phyloP scores from a whole-genome alignment of 2,329 filamentous ascomycete species.

The Pestalotiopsis fici region DNA sequence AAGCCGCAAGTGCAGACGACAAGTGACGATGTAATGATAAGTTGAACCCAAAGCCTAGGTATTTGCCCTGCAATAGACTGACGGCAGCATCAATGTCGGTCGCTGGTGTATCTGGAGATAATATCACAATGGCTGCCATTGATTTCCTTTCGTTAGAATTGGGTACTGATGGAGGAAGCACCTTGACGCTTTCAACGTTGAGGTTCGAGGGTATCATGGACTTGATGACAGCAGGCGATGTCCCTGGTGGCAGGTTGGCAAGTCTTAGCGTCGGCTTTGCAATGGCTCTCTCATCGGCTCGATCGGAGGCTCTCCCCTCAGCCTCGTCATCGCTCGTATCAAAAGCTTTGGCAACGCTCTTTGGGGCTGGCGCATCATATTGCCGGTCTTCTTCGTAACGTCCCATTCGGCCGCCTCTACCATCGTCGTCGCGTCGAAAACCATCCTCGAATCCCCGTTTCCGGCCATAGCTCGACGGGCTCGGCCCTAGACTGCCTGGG shows the following conservation, averaged over 20 bases:
- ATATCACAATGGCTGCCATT: constrained; percentile 75
- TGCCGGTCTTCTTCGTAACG: constrained; percentile 35
- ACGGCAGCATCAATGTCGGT: constrained; percentile 82
- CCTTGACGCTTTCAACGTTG: constrained; percentile 71
- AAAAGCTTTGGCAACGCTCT: constrained; percentile 71
- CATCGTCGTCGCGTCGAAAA: constrained; percentile 35
- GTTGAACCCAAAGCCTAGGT: constrained; percentile 83
- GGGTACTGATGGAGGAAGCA: constrained; percentile 58
- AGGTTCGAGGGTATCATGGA: constrained; percentile 60
- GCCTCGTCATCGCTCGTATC: constrained; percentile 65
- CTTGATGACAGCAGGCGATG: constrained; percentile 60
- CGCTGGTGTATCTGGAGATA: constrained; percentile 78
- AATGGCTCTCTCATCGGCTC: constrained; percentile 59
- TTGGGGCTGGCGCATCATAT: constrained; percentile 38
- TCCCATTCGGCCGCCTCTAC: constrained; percentile 34
- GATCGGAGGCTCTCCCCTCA: constrained; percentile 42
- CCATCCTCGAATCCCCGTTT: constrained; percentile 55
- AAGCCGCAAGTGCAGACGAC: constrained; percentile 69
- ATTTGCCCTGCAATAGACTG: constrained; percentile 77
- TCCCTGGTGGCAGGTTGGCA: constrained; percentile 61
- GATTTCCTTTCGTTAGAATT: constrained; percentile 67
- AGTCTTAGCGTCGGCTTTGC: constrained; percentile 65
- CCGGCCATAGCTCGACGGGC: constrained; percentile 49
- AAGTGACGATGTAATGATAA: constrained; percentile 80
- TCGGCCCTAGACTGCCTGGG: constrained; percentile 61